Evolutionary conservation across 352 stramenopile species (phyloP).

Genomic region (Lagenidium sp.): DNA sequence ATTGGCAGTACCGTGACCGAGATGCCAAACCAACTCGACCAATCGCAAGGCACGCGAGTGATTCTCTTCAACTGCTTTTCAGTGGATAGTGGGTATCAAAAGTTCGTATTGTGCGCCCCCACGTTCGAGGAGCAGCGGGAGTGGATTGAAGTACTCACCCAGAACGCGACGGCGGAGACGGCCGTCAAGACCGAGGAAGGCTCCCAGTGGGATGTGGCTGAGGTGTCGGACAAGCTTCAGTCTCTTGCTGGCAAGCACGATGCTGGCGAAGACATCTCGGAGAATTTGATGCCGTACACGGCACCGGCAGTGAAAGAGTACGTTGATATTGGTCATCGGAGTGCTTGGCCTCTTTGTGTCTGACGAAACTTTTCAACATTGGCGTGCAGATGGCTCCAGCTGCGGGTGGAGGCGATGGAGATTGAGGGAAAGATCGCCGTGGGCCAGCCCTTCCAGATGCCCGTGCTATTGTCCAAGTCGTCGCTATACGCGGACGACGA

Average conservation of each 20-base stretch:
- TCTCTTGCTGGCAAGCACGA: conserved; percentile 73
- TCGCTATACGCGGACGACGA: conserved; percentile 82
- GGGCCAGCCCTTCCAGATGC: conserved; percentile 73
- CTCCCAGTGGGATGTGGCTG: conserved; percentile 61
- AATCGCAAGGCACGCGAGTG: conserved; percentile 75
- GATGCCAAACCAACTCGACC: conserved; percentile 83
- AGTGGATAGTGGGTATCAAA: conserved; percentile 75
- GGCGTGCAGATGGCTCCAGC: conserved; percentile 63
- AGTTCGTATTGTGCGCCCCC: conserved; percentile 74
- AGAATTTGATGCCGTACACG: conserved; percentile 68
- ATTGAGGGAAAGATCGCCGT: conserved; percentile 77
- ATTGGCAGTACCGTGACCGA: conserved; percentile 74
- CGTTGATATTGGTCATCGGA: conserved; percentile 15
- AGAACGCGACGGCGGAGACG: conserved; percentile 79
- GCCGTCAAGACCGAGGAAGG: conserved; percentile 69
- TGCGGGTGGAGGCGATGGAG: conserved; percentile 80
- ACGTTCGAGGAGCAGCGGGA: conserved; percentile 86
- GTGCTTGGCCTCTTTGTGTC: neutral
- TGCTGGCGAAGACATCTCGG: conserved; percentile 50
- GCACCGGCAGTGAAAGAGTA: conserved; percentile 83
- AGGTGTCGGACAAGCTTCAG: conserved; percentile 73
- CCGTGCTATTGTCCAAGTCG: conserved; percentile 80
- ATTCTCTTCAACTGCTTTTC: conserved; percentile 85
- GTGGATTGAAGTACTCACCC: conserved; percentile 82
- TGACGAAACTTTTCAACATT: neutral